phyloP scores from a whole-genome alignment of 352 stramenopile genomes.

The Pythium dissimile region DNA sequence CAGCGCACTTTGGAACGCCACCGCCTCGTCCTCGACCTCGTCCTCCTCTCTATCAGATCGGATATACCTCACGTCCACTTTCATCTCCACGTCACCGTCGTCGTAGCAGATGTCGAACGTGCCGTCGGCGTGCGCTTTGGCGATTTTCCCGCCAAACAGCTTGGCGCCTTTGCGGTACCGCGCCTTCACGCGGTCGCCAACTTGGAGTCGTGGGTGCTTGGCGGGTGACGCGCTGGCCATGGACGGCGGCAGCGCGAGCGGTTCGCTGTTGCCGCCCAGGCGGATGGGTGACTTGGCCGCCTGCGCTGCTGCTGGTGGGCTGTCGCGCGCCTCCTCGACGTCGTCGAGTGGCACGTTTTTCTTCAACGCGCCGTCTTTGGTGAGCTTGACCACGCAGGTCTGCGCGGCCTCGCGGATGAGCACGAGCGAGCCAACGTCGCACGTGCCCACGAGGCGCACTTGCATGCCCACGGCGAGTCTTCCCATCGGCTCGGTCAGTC shows the following conservation, averaged over 20 bases:
- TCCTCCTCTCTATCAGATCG: conserved; percentile 39
- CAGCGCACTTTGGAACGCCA: no score
- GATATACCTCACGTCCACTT: conserved; percentile 22
- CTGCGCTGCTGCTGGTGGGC: conserved; percentile 3
- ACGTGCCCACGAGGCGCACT: conserved; percentile 46
- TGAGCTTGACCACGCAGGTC: conserved; percentile 70
- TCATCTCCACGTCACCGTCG: conserved; percentile 49
- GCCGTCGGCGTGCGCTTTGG: conserved; percentile 40
- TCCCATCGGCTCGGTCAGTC: no score
- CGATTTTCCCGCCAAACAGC: conserved; percentile 51
- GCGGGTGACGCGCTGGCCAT: not conserved
- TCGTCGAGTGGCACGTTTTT: conserved; percentile 69
- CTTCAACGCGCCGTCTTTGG: conserved; percentile 45
- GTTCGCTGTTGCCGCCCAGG: conserved; percentile 14
- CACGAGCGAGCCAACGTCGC: conserved; percentile 57
- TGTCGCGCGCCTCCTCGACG: conserved; percentile 44
- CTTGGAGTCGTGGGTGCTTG: not conserved
- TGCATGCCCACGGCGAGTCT: conserved; percentile 53
- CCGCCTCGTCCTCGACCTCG: conserved; percentile 5
- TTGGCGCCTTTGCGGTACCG: conserved; percentile 43
- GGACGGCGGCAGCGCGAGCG: conserved; percentile 14
- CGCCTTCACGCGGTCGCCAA: conserved; percentile 33
- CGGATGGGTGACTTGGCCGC: conserved; percentile 36
- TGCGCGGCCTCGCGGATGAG: conserved; percentile 56
- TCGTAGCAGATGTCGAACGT: conserved; percentile 68